Percentiles rank a stretch among this genome's conserved stretches.
Evolutionary conservation across 2,329 filamentous ascomycete species (phyloP).

Genomic region (Herpomyces periplanetae): DNA sequence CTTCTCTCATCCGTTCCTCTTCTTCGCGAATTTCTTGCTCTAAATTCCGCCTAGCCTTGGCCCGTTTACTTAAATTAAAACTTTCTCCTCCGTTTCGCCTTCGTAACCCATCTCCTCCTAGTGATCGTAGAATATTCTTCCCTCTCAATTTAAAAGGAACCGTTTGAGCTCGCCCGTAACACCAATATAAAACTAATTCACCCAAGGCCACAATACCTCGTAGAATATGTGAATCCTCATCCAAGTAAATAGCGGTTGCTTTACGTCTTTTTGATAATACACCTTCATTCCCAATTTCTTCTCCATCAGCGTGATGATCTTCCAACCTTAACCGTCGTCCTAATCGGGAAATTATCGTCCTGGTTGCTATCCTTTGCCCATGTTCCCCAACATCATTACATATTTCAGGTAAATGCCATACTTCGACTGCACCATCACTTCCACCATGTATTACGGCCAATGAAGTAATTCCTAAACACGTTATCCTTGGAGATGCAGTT

Average conservation of each 20-base stretch:
- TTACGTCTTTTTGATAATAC: conserved; percentile 37
- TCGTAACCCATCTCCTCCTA: no score
- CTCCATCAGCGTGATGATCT: conserved; percentile 16
- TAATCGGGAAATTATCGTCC: conserved; percentile 58
- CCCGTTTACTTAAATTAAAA: conserved; percentile 15
- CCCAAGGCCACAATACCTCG: conserved; percentile 61
- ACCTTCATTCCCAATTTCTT: conserved; percentile 22
- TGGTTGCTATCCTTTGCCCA: no score
- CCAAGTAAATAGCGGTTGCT: conserved; percentile 44
- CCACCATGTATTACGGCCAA: conserved; percentile 72
- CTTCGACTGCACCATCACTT: conserved; percentile 71
- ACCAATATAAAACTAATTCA: conserved; percentile 62
- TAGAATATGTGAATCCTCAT: conserved; percentile 49
- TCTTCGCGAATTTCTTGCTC: conserved; percentile 60
- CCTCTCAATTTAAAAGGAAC: conserved; percentile 38
- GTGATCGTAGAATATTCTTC: no score
- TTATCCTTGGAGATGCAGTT: conserved; percentile 60
- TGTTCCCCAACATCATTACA: no score
- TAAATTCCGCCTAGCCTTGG: conserved; percentile 14
- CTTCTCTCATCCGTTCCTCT: conserved; percentile 23
- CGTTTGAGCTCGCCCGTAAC: conserved; percentile 46
- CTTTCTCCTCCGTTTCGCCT: conserved; percentile 15
- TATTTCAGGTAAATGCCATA: conserved; percentile 57
- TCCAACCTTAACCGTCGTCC: conserved; percentile 36
- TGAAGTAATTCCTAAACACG: conserved; percentile 40